These are phyloP conservation scores for Pseudocercospora fijiensis DNA, from an alignment of 2,329 filamentous ascomycete genomes.

Conservation along the genomic window DNA sequence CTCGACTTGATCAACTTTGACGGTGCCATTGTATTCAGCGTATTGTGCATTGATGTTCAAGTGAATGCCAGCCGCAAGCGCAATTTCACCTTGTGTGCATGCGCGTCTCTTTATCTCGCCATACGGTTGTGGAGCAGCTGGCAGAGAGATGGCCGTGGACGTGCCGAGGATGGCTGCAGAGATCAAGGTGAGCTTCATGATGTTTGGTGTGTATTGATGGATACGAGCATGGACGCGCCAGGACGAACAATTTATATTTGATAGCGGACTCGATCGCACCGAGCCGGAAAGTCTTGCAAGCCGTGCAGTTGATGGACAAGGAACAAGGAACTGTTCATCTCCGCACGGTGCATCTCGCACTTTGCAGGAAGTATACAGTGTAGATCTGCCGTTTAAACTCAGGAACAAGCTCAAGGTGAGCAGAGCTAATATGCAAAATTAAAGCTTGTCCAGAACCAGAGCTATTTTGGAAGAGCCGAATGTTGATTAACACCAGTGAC, in stretches of 20 bases:
- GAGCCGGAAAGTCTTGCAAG: background rate
- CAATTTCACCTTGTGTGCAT: conserved; percentile 20
- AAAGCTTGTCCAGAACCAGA: conserved; percentile 1
- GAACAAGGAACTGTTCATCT: background rate
- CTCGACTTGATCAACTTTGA: conserved; percentile 22
- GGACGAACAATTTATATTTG: background rate
- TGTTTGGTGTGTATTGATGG: background rate
- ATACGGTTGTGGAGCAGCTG: background rate
- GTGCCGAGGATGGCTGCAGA: conserved; percentile 2
- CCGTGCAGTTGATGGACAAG: background rate
- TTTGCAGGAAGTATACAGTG: background rate
- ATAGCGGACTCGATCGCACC: background rate
- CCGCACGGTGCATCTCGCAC: background rate
- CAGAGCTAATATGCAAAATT: background rate
- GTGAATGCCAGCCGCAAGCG: conserved; percentile 30
- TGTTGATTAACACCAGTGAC: background rate
- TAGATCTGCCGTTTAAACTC: conserved; percentile 3
- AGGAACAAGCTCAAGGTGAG: conserved; percentile 2
- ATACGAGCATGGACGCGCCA: background rate
- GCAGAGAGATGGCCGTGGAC: conserved; percentile 12
- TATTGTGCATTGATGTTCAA: conserved; percentile 29
- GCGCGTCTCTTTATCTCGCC: conserved; percentile 9
- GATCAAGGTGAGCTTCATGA: conserved; percentile 18
- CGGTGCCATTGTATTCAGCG: conserved; percentile 27
- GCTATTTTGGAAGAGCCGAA: background rate